phyloP scores from a whole-genome alignment of 2,329 filamentous ascomycete genomes.

The Fusarium sororula region DNA sequence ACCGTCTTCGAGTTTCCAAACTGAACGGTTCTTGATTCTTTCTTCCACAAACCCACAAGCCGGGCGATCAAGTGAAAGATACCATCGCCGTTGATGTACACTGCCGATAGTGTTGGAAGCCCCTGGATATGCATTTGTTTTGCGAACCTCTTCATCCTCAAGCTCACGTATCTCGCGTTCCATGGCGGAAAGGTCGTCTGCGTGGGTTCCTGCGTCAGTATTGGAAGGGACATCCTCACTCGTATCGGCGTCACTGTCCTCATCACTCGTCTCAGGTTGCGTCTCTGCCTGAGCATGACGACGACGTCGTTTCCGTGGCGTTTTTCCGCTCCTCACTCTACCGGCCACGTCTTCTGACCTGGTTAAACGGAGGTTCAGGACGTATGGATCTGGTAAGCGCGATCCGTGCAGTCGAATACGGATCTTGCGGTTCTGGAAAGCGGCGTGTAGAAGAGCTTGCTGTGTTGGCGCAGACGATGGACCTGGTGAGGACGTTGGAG shows the following conservation, averaged over 20 bases:
- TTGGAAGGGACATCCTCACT: constrained; percentile 34
- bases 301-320: constrained; percentile 15
- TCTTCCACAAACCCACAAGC: constrained; percentile 65
- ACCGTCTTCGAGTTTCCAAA: constrained; percentile 13
- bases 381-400: constrained; percentile 62
- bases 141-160: constrained; percentile 63
- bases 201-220: constrained; percentile 13
- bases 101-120: constrained; percentile 73
- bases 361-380: constrained; percentile 63
- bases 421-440: constrained; percentile 66
- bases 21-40: constrained; percentile 30
- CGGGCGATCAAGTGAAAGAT: constrained; percentile 67
- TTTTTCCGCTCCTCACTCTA: constrained; percentile 35
- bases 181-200: constrained; percentile 45
- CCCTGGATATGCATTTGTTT: constrained; percentile 72
- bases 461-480: constrained; percentile 44
- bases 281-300: neutral
- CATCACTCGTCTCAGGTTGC: constrained; percentile 40
- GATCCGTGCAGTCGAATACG: constrained; percentile 63
- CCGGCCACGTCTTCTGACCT: constrained; percentile 52
- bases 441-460: constrained; percentile 59
- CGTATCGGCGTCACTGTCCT: constrained; percentile 19
- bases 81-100: constrained; percentile 74
- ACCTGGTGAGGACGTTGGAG: constrained; percentile 27
- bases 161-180: constrained; percentile 55